Conservation (phyloP, 352 stramenopile genomes). For the Phytophthora brassicae region DNA sequence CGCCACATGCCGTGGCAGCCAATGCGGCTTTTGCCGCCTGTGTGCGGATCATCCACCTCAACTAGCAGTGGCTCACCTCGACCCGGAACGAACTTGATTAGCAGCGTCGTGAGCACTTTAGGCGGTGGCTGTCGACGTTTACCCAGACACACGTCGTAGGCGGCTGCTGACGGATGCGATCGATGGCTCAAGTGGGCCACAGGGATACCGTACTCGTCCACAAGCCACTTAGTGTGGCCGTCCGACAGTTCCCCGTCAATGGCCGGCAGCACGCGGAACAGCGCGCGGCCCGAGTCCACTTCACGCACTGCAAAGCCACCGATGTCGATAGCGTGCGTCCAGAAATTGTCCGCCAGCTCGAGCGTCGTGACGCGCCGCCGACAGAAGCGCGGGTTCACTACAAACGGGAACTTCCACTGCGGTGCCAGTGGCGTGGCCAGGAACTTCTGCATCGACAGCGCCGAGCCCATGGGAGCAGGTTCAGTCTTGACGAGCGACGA, state of each 20-base stretch:
- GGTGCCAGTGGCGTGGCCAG: conserved; percentile 32
- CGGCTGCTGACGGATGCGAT: conserved; percentile 13
- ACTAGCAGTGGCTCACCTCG: conserved; percentile 34
- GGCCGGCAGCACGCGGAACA: conserved; percentile 36
- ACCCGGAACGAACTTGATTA: conserved; percentile 37
- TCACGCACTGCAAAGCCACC: conserved; percentile 38
- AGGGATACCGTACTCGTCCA: conserved; percentile 43
- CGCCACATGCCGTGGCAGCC: conserved; percentile 38
- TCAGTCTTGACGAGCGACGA: background rate
- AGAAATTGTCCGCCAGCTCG: conserved; percentile 46
- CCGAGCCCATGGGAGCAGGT: conserved; percentile 18
- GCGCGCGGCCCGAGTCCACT: conserved; percentile 21
- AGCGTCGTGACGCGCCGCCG: conserved; percentile 34
- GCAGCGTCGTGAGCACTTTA: conserved; percentile 34
- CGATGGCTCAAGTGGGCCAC: conserved; percentile 30
- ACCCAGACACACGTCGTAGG: conserved; percentile 42
- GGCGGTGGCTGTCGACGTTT: conserved; percentile 26
- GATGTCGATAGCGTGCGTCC: conserved; percentile 31
- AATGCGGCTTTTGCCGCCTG: conserved; percentile 33
- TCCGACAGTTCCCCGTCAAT: conserved; percentile 28
- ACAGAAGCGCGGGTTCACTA: conserved; percentile 46
- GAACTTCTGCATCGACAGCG: conserved; percentile 37
- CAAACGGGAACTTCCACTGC: conserved; percentile 50
- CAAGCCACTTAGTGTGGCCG: conserved; percentile 38
- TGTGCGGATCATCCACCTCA: conserved; percentile 36